phyloP scores from a whole-genome alignment of 164 flowering plant species.

The Tinospora cordifolia region DNA sequence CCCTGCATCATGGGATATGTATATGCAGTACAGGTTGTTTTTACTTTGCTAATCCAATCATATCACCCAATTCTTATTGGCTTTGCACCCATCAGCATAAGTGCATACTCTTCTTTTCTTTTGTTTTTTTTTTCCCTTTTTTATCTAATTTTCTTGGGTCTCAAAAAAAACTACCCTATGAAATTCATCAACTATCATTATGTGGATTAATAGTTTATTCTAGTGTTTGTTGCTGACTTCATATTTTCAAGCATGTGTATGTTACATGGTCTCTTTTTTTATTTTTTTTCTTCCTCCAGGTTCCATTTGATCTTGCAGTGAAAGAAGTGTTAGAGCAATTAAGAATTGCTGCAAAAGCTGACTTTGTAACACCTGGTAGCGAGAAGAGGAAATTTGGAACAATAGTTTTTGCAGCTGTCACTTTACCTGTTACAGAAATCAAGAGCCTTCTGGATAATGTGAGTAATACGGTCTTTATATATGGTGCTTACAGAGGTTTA shows the following conservation, averaged over 20 bases:
- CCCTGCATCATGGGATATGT: too few species aligned
- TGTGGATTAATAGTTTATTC: neutral
- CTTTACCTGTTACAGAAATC: conserved; percentile 60
- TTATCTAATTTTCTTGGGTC: too few species aligned
- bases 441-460: conserved; percentile 40
- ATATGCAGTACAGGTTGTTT: neutral
- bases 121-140: too few species aligned
- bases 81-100: neutral
- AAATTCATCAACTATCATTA: neutral
- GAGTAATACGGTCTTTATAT: conserved; percentile 8
- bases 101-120: neutral
- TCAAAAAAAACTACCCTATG: neutral
- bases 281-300: conserved; percentile 56
- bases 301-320: conserved; percentile 79
- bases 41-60: neutral
- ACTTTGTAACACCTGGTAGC: conserved; percentile 38
- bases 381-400: conserved; percentile 66
- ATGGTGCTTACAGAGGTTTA: neutral
- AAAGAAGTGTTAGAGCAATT: conserved; percentile 62
- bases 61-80: neutral
- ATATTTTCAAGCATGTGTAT: neutral
- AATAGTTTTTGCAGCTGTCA: conserved; percentile 79
- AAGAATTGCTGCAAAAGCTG: conserved; percentile 55
- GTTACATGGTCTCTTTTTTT: neutral
- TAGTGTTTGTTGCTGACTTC: neutral